A percentile compares a stretch with the other conserved stretches of the same genome.
phyloP scores from a whole-genome alignment of 306 rosid species.

The Alnus rubra region DNA sequence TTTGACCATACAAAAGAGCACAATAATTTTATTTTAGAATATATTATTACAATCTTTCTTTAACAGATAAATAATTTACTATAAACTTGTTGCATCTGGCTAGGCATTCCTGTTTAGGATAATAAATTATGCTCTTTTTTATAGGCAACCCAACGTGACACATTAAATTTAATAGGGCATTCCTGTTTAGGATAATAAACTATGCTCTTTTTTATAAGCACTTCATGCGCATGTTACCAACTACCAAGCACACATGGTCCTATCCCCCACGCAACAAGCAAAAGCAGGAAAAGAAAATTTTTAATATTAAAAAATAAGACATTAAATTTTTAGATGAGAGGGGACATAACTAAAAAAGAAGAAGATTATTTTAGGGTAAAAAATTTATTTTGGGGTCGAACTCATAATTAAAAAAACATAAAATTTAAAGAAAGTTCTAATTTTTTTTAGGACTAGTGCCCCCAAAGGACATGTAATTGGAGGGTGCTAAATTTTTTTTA shows the following conservation, averaged over 20 bases:
- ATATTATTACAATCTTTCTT: conserved; percentile 24
- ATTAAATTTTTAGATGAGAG: too few relatives aligned
- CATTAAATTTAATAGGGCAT: conserved; percentile 35
- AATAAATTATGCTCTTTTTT: conserved; percentile 8
- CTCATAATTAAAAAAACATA: too few relatives aligned
- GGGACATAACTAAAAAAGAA: too few relatives aligned
- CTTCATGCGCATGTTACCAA: conserved; percentile 51
- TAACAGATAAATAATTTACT: conserved; percentile 17
- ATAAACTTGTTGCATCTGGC: conserved; percentile 30
- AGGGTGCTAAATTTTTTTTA: too few relatives aligned
- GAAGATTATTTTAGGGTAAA: too few relatives aligned
- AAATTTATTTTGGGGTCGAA: too few relatives aligned
- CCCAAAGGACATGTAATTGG: too few relatives aligned
- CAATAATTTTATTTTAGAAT: not conserved
- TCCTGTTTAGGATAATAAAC: conserved; percentile 16
- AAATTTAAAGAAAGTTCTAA: too few relatives aligned
- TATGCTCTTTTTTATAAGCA: conserved; percentile 24
- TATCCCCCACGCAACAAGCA: conserved; percentile 25
- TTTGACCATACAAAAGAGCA: conserved; percentile 13
- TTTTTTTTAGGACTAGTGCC: too few relatives aligned
- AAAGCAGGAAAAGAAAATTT: conserved; percentile 16
- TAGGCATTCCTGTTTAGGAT: conserved; percentile 29
- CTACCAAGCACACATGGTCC: conserved; percentile 15
- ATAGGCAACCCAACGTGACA: conserved; percentile 36
- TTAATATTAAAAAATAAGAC: not conserved